Percentiles rank a stretch among this genome's conserved stretches.
phyloP scores from a whole-genome alignment of 2,329 filamentous ascomycete species.

The Fusarium dimerum region DNA sequence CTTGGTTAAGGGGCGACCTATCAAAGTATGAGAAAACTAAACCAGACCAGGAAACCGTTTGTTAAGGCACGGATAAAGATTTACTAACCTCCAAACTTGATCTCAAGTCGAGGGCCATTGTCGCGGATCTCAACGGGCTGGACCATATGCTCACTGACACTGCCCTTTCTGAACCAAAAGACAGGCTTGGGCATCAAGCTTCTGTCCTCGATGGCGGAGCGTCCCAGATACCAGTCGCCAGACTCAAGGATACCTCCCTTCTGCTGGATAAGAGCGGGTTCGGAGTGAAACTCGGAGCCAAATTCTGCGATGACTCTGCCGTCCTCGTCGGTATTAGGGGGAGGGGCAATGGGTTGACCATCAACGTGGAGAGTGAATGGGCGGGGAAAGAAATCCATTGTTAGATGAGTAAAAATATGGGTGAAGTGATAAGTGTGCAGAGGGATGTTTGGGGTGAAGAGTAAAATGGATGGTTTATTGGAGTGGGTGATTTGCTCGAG shows the following conservation, averaged over 20 bases:
- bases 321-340: background rate
- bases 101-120: background rate
- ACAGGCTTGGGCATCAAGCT: constrained; percentile 10
- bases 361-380: constrained; percentile 10
- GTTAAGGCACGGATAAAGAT: too few relatives aligned
- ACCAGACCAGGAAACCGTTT: too few relatives aligned
- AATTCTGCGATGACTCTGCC: background rate
- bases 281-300: background rate
- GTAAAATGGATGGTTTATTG: too few relatives aligned
- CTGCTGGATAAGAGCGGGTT: constrained; percentile 10
- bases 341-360: constrained; percentile 5
- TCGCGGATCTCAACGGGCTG: background rate
- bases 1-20: too few relatives aligned
- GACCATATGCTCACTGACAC: rapidly evolving
- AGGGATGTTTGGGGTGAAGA: too few relatives aligned
- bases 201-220: background rate
- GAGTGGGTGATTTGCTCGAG: too few relatives aligned
- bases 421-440: too few relatives aligned
- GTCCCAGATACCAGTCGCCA: constrained; percentile 8
- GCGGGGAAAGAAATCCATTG: background rate
- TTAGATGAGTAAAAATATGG: background rate
- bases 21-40: too few relatives aligned
- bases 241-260: background rate
- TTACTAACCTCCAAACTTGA: constrained; percentile 8
- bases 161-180: background rate